phyloP scores from a whole-genome alignment of 2,329 filamentous ascomycete genomes.

The Zymoseptoria tritici region DNA sequence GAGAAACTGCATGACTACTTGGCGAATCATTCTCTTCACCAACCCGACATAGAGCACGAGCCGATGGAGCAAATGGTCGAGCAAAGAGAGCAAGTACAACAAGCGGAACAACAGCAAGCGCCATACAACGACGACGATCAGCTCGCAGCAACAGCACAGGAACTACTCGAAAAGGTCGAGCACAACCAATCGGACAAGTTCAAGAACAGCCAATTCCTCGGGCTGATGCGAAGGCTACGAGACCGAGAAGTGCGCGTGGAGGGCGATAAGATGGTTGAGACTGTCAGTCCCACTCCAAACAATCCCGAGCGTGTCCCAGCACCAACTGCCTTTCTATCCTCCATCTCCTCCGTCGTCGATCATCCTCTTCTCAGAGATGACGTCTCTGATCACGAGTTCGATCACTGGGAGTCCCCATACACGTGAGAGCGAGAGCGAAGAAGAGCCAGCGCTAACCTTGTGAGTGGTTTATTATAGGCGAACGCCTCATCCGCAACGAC shows the following conservation, averaged over 20 bases:
- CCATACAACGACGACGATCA: constrained; percentile 53
- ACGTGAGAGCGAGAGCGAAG: constrained; percentile 7
- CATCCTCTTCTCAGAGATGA: constrained; percentile 10
- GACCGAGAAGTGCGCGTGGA: constrained; percentile 65
- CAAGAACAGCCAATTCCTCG: constrained; percentile 67
- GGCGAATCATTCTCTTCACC: constrained; percentile 13
- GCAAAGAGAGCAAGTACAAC: constrained; percentile 8
- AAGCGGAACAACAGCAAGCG: constrained; percentile 8
- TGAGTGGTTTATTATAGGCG: constrained; percentile 16
- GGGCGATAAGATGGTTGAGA: constrained; percentile 59
- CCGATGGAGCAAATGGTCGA: constrained; percentile 2
- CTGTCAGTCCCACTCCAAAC: constrained; percentile 28
- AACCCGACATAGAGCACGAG: constrained; percentile 12
- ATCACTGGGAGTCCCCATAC: constrained; percentile 30
- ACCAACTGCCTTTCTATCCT: constrained; percentile 2
- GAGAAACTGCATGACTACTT: not conserved
- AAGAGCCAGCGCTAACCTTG: constrained; percentile 21
- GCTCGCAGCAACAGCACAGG: constrained; percentile 62
- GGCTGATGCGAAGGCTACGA: constrained; percentile 67
- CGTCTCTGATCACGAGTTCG: constrained; percentile 22
- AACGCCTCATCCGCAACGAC: constrained; percentile 18
- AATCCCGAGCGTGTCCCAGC: constrained; percentile 13
- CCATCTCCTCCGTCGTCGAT: constrained; percentile 5
- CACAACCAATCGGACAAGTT: constrained; percentile 67
- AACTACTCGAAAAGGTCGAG: constrained; percentile 61